Evolutionary conservation across 2,329 filamentous ascomycete genomes (phyloP), one percentile per base, ranked within the genome.

Genomic region (Penicillium sclerotigenum): DNA sequence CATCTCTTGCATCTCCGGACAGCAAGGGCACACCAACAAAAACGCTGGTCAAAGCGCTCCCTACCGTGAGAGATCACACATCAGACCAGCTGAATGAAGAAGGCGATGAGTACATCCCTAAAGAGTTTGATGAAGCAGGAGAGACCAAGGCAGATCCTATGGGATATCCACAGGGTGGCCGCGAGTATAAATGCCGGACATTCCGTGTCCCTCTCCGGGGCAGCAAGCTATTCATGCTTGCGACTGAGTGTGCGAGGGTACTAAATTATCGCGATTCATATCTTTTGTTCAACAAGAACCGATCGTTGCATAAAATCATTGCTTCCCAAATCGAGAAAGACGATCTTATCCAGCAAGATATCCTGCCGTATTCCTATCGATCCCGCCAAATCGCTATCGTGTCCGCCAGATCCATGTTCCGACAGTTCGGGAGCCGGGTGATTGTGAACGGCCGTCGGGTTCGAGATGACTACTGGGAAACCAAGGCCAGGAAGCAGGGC

Each of bases 351-450:
- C 82, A 87, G 61, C 92, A 97, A 77, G 94, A 97, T 68, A 95
- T 97, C 56, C 79, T 99, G 20, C 94, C 94, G 0, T 99, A 97
- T 74, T 97, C 93, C 4, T 99, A 99, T 73, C 86, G 94, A 42
- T 99, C 94, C n/a, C 86, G 94, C 48, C 94, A 99, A 75, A 99
- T 99, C 65, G 94, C 94, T 49, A 97, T 99, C 60, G 94, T 99
- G 41, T 97, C 94, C 0, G 94, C 94, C 29, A 87, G 91, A 62
- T 97, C 93, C 65, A 99, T 99, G 94, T 99, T 97, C 75, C 87
- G 94, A 41, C 94, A 99, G 73, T 99, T 99, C 73, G 94, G 94
- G 47, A 97, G 92, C 73, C 85, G 94, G 60, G 88, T 99, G 50
- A 94, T 99, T 61, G 86, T 89, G 34, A 90, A 92, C 68, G 94